Base-by-base conservation (phyloP, 2,329 filamentous ascomycete species). In the Chaetomiaceae sp. region DNA sequence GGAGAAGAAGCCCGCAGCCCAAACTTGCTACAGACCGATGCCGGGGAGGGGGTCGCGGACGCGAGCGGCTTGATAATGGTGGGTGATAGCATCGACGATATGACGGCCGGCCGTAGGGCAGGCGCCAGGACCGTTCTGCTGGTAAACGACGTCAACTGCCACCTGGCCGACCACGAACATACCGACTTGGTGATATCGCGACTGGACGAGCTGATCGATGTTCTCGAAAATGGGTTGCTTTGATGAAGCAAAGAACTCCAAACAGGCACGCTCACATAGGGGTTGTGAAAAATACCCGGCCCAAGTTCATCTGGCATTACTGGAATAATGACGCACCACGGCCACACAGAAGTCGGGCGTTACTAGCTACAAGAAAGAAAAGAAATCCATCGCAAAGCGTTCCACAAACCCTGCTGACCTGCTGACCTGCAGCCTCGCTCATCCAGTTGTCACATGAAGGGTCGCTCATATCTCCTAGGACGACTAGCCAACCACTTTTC, bases 111-210 rank as follows among this genome's bases (percentile, higher is more conserved):
- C 0, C 80, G 86, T 55, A 77, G 76, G 48, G 92, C 92, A 0
- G 92, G 92, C 1, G 89, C 91, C 1, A 87, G 90, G 30, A 97
- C 94, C 0, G 90, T 97, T n/a, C 66, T 97, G 66, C 74, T 99
- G 40, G 78, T 86, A 14, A 95, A 95, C 64, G 82, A 89, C n/a
- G 84, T 79, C n/a, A 96, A 96, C 66, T 69, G 69, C 51, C 77
- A 86, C 59, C 67, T 96, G 53, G 81, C 77, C 7, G 75, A 80
- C 21, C 87, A 95, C 65, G 79, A 84, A 58, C 81, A 90, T 67
- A 95, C 89, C 0, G 89, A 95, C 69, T 64, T 92, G 41, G 84
- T 84, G 10, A 85, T 96, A 47, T 68, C 71, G 57, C 76, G 80
- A 33, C 67, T 95, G 55, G 89, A 95, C 65, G 89, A 95, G 55